Evolutionary conservation across 768 basidiomycete species (phyloP).

Genomic region (Mycena indigotica): DNA sequence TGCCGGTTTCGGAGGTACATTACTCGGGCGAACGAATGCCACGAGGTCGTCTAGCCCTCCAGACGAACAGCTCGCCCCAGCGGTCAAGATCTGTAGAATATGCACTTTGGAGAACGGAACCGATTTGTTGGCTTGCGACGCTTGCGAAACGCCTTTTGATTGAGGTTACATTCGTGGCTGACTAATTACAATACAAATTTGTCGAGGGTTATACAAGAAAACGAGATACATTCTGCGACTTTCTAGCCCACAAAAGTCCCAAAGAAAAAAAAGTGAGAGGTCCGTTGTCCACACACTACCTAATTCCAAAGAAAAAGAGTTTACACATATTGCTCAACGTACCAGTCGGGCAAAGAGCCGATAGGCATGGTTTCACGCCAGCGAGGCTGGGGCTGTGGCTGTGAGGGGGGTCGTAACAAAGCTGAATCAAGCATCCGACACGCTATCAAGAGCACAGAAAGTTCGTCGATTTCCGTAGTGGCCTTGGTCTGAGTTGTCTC

Average conservation of each 20-base stretch:
- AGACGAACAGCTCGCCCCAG: constrained; percentile 20
- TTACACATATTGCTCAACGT: constrained; percentile 44
- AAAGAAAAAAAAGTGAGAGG: constrained; percentile 23
- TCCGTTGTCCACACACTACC: constrained; percentile 17
- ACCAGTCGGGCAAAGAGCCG: constrained; percentile 14
- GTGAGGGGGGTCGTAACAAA: constrained; percentile 3
- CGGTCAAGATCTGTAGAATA: constrained; percentile 46
- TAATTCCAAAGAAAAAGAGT: constrained; percentile 27
- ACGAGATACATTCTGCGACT: constrained; percentile 24
- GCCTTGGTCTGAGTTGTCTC: constrained; percentile 51
- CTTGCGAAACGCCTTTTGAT: constrained; percentile 49
- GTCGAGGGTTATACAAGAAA: constrained; percentile 21
- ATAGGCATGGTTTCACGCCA: constrained; percentile 8
- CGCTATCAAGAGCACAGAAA: constrained; percentile 23
- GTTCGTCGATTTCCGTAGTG: constrained; percentile 23
- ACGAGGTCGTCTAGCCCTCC: constrained; percentile 13
- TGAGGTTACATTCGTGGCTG: constrained; percentile 19
- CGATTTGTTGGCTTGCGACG: constrained; percentile 44
- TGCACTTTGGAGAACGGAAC: constrained; percentile 63
- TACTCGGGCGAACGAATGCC: constrained; percentile 46
- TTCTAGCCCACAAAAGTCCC: constrained; percentile 31
- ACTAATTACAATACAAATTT: constrained; percentile 18
- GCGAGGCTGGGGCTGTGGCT: not conserved
- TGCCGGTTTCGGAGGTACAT: constrained; percentile 72
- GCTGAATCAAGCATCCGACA: constrained; percentile 20